A percentile compares a stretch with the other conserved stretches of the same genome.
Evolutionary conservation across 176 grass and related monocot genomes (phyloP).

Genomic region (Otatea glauca): DNA sequence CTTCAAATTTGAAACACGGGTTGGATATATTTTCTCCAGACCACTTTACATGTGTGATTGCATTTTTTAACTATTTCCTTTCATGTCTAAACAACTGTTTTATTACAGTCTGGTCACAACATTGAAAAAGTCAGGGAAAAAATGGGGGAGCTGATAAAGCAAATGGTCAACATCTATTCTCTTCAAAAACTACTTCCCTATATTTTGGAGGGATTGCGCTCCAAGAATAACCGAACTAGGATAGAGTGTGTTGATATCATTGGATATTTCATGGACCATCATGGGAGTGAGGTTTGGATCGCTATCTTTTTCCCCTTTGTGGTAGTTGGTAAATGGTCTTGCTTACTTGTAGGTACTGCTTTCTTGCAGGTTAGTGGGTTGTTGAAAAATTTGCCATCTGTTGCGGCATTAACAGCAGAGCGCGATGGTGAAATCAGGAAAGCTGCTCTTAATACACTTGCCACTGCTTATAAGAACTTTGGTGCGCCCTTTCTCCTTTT

Average conservation of each 20-base stretch:
- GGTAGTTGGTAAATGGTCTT: conserved; percentile 8
- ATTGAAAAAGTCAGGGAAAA: conserved; percentile 97
- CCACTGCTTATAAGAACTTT: conserved; percentile 94
- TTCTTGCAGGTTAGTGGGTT: conserved; percentile 86
- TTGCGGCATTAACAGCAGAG: conserved; percentile 86
- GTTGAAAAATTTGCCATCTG: conserved; percentile 92
- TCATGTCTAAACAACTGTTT: conserved; percentile 8
- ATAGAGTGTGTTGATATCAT: conserved; percentile 97
- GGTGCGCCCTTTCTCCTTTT: conserved; percentile 47
- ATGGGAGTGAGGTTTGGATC: conserved; percentile 74
- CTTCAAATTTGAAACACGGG: neutral
- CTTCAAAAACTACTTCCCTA: conserved; percentile 88
- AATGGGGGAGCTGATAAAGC: conserved; percentile 96
- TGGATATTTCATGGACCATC: conserved; percentile 88
- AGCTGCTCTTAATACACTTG: conserved; percentile 95
- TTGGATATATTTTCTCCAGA: neutral
- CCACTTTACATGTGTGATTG: neutral
- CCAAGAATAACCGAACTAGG: conserved; percentile 95
- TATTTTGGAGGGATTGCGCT: conserved; percentile 89
- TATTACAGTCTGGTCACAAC: conserved; percentile 93
- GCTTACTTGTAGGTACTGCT: conserved; percentile 6
- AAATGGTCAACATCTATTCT: conserved; percentile 83
- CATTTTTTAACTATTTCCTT: neutral
- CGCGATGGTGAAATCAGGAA: conserved; percentile 97
- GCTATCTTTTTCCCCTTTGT: neutral